Evolutionary conservation across 768 basidiomycete genomes (phyloP).

Genomic region (Agrocybe chaxingu): DNA sequence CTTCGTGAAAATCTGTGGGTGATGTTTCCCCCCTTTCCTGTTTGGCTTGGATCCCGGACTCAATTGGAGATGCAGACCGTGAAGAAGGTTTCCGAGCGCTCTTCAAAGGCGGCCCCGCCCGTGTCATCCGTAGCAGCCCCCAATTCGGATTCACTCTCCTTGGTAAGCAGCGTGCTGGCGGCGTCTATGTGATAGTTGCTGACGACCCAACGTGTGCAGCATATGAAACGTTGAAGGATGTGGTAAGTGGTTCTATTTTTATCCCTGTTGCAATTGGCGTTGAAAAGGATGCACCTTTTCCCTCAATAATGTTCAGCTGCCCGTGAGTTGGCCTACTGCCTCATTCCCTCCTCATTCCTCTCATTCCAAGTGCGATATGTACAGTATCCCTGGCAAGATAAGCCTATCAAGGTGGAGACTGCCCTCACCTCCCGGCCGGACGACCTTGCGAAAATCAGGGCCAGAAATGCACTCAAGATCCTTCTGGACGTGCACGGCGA

Average conservation of each 20-base stretch:
- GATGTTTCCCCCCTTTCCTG: slow-evolving; percentile 2
- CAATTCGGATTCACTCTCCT: slow-evolving; percentile 95
- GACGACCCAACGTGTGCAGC: slow-evolving; percentile 22
- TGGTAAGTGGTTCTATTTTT: slow-evolving; percentile 31
- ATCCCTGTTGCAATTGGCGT: slow-evolving; percentile 15
- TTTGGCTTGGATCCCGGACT: not conserved
- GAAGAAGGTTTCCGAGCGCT: slow-evolving; percentile 89
- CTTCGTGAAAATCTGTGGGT: slow-evolving; percentile 84
- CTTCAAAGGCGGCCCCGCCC: slow-evolving; percentile 90
- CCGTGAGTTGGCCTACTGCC: slow-evolving; percentile 36
- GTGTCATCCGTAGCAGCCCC: slow-evolving; percentile 83
- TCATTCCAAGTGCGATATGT: slow-evolving; percentile 17
- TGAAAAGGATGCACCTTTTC: slow-evolving; percentile 4
- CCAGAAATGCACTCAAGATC: slow-evolving; percentile 93
- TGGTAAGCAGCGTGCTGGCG: slow-evolving; percentile 28
- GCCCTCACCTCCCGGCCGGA: slow-evolving; percentile 68
- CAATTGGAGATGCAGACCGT: slow-evolving; percentile 47
- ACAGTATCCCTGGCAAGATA: slow-evolving; percentile 81
- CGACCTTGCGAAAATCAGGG: slow-evolving; percentile 86
- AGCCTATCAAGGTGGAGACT: slow-evolving; percentile 65
- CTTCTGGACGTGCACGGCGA: slow-evolving; percentile 89
- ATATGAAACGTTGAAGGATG: slow-evolving; percentile 44
- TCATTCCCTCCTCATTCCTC: slow-evolving; percentile 18
- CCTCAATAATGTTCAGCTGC: slow-evolving; percentile 32
- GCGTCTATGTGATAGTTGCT: slow-evolving; percentile 11